Evolutionary conservation across 768 basidiomycete species (phyloP).

Genomic region (Dendrothele bispora): DNA sequence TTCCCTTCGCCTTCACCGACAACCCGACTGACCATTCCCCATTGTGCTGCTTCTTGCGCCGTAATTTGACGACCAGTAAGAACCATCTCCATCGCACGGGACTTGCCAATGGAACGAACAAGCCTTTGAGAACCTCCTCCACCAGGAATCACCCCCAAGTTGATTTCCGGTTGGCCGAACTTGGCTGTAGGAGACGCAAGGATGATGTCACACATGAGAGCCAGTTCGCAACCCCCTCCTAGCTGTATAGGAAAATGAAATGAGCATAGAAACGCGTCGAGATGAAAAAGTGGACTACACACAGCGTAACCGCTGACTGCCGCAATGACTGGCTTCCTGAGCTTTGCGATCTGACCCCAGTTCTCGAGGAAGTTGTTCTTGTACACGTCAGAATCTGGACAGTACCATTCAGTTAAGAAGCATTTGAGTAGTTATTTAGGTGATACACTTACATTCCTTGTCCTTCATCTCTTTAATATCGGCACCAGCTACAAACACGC

Average conservation of each 20-base stretch:
- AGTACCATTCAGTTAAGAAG: background rate
- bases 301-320: conserved; percentile 95
- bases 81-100: conserved; percentile 91
- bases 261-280: background rate
- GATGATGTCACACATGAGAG: conserved; percentile 95
- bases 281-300: conserved; percentile 29
- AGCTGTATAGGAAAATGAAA: conserved; percentile 50
- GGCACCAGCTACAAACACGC: conserved; percentile 68
- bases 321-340: conserved; percentile 93
- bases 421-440: background rate
- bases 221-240: conserved; percentile 96
- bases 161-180: conserved; percentile 97
- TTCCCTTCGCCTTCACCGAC: conserved; percentile 73
- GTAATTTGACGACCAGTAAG: conserved; percentile 82
- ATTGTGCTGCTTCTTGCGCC: conserved; percentile 80
- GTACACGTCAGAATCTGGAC: conserved; percentile 81
- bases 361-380: conserved; percentile 80
- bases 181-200: conserved; percentile 86
- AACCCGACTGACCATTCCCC: conserved; percentile 87
- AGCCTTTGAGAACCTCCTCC: conserved; percentile 94
- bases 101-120: conserved; percentile 83
- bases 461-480: conserved; percentile 99
- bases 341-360: conserved; percentile 72
- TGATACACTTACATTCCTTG: conserved; percentile 68
- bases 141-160: conserved; percentile 92